A percentile compares a stretch with the other conserved stretches of the same genome.
Conservation (phyloP, 176 grass and related monocot species). For the maize (Zea mays) region DNA sequence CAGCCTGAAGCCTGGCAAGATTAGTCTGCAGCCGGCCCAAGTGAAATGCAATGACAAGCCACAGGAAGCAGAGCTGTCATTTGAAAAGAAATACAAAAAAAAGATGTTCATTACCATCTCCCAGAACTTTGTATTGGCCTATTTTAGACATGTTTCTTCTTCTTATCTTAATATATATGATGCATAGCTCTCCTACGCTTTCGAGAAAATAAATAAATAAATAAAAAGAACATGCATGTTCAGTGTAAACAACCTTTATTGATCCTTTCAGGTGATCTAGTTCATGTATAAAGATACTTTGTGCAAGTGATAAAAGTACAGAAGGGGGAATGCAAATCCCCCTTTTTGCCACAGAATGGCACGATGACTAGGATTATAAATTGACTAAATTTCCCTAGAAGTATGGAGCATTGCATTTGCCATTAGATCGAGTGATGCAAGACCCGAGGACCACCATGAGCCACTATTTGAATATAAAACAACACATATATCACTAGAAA, state of each 20-base stretch:
- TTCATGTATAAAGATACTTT: background rate
- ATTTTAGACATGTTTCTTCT: too few species aligned
- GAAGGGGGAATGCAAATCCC: background rate
- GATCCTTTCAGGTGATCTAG: background rate
- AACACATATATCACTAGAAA: background rate
- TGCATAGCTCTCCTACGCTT: too few species aligned
- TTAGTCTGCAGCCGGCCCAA: slow-evolving; percentile 75
- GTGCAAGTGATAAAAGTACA: background rate
- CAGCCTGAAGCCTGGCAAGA: slow-evolving; percentile 57
- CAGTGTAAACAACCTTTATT: background rate
- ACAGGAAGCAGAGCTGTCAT: slow-evolving; percentile 79
- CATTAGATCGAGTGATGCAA: background rate
- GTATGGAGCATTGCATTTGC: background rate
- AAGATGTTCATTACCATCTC: background rate
- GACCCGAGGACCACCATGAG: background rate
- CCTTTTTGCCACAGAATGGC: background rate
- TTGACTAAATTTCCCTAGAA: too few species aligned
- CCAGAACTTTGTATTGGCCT: background rate
- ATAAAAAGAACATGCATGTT: background rate
- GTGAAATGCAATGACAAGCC: slow-evolving; percentile 76
- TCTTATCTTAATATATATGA: too few species aligned
- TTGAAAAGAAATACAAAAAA: background rate
- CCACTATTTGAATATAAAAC: background rate
- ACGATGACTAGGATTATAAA: background rate
- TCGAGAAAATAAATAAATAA: background rate